phyloP scores from a whole-genome alignment of 2,329 filamentous ascomycete genomes.

The Penicillium sp. region DNA sequence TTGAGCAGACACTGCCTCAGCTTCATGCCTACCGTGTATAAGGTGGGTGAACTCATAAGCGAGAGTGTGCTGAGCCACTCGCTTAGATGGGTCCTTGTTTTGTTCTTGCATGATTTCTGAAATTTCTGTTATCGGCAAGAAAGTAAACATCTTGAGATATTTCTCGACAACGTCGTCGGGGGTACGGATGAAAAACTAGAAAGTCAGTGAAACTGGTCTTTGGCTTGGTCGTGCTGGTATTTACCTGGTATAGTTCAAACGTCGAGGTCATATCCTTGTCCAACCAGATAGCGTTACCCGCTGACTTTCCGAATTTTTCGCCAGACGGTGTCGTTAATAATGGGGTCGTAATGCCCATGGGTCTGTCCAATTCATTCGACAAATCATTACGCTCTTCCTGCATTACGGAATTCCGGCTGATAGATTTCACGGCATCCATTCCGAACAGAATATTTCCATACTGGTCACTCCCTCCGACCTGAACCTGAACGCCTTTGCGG shows the following conservation, averaged over 20 bases:
- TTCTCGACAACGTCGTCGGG: slow-evolving; percentile 80
- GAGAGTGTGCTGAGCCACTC: slow-evolving; percentile 80
- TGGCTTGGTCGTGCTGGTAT: slow-evolving; percentile 17
- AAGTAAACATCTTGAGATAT: slow-evolving; percentile 88
- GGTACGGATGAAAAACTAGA: slow-evolving; percentile 80
- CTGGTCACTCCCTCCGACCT: slow-evolving; percentile 95
- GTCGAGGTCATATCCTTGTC: slow-evolving; percentile 77
- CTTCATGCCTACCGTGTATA: slow-evolving; percentile 72
- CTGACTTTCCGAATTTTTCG: slow-evolving; percentile 92
- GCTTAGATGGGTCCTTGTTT: slow-evolving; percentile 67
- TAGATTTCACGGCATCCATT: slow-evolving; percentile 80
- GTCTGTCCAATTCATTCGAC: slow-evolving; percentile 49
- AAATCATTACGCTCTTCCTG: slow-evolving; percentile 45
- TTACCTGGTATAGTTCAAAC: slow-evolving; percentile 81
- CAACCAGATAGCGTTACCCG: slow-evolving; percentile 93
- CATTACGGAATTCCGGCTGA: slow-evolving; percentile 57
- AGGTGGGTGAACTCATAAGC: slow-evolving; percentile 82
- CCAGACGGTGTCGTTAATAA: slow-evolving; percentile 84
- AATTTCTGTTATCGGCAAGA: slow-evolving; percentile 76
- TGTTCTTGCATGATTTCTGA: slow-evolving; percentile 71
- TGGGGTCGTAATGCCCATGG: slow-evolving; percentile 88
- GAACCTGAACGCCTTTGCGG: slow-evolving; percentile 72
- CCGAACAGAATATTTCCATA: slow-evolving; percentile 95
- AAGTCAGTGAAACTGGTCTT: neutral
- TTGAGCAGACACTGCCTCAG: slow-evolving; percentile 64